phyloP scores from a whole-genome alignment of 2,329 filamentous ascomycete species.

The Fusarium pilosicola region DNA sequence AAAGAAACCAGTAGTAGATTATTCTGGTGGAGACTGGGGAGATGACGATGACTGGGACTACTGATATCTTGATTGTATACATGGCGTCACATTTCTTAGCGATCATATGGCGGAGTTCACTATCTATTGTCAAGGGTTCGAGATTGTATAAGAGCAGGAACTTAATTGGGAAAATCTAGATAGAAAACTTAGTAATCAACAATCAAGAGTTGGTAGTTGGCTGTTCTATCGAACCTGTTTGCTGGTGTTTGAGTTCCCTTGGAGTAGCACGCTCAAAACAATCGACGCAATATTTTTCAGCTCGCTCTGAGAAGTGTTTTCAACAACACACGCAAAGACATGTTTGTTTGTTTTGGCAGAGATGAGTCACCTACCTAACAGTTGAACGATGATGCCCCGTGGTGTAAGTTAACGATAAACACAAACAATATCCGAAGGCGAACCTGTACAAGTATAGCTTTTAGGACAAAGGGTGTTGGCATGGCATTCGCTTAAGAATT shows the following conservation, averaged over 20 bases:
- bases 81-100: slow-evolving; percentile 9
- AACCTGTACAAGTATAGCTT: background rate
- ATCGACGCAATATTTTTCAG: background rate
- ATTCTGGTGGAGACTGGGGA: slow-evolving; percentile 43
- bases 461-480: too few relatives aligned
- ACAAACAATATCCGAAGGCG: background rate
- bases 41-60: slow-evolving; percentile 44
- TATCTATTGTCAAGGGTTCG: slow-evolving; percentile 2
- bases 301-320: background rate
- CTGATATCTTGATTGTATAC: slow-evolving; percentile 15
- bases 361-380: background rate
- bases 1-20: slow-evolving; percentile 39
- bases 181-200: background rate
- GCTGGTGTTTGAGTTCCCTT: background rate
- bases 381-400: background rate
- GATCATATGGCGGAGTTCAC: slow-evolving; percentile 12
- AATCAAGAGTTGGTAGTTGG: background rate
- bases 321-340: background rate
- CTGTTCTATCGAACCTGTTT: background rate
- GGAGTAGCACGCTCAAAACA: background rate
- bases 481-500: background rate
- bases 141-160: slow-evolving; percentile 14
- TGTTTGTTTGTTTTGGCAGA: background rate
- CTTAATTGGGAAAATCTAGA: background rate
- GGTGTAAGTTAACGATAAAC: background rate